Conservation (phyloP, 2,329 filamentous ascomycete species). For the Gliomastix tumulicola region DNA sequence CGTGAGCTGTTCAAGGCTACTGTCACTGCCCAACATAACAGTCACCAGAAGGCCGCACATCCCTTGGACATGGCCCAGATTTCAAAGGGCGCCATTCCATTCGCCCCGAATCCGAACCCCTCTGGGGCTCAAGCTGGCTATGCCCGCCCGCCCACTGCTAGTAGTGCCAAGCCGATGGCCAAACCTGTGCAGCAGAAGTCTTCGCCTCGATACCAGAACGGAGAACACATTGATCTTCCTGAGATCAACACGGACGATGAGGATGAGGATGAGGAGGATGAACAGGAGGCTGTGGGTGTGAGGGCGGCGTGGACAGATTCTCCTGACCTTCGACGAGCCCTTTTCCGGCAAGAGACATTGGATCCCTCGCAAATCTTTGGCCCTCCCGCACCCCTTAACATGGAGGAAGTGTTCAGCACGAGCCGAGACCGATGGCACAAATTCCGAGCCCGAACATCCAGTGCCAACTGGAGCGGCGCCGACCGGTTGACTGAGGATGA, state of each 20-base stretch:
- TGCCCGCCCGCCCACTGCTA: conserved; percentile 40
- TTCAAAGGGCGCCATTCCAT: conserved; percentile 82
- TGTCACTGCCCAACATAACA: conserved; percentile 59
- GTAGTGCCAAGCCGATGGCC: conserved; percentile 42
- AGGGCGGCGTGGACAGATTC: conserved; percentile 85
- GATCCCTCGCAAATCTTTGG: conserved; percentile 86
- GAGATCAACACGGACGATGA: conserved; percentile 95
- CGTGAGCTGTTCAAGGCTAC: conserved; percentile 59
- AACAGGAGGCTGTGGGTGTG: conserved; percentile 27
- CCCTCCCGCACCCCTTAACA: conserved; percentile 76
- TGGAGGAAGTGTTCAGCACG: conserved; percentile 94
- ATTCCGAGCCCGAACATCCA: conserved; percentile 86
- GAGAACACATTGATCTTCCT: conserved; percentile 84
- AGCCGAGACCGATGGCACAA: conserved; percentile 80
- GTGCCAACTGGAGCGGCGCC: conserved; percentile 84
- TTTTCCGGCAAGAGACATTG: conserved; percentile 76
- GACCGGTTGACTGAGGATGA: conserved; percentile 85
- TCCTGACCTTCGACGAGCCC: conserved; percentile 68
- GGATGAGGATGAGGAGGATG: conserved; percentile 70
- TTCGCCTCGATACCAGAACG: conserved; percentile 81
- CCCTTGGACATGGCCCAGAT: conserved; percentile 82
- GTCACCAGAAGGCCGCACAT: conserved; percentile 56
- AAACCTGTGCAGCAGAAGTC: conserved; percentile 57
- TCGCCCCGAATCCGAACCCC: conserved; percentile 63
- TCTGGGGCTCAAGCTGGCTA: conserved; percentile 63